Percentiles rank a stretch among this genome's conserved stretches.
These are phyloP conservation scores for Penicillium sp. DNA, from an alignment of 2,329 filamentous ascomycete species.

Conservation along the genomic window DNA sequence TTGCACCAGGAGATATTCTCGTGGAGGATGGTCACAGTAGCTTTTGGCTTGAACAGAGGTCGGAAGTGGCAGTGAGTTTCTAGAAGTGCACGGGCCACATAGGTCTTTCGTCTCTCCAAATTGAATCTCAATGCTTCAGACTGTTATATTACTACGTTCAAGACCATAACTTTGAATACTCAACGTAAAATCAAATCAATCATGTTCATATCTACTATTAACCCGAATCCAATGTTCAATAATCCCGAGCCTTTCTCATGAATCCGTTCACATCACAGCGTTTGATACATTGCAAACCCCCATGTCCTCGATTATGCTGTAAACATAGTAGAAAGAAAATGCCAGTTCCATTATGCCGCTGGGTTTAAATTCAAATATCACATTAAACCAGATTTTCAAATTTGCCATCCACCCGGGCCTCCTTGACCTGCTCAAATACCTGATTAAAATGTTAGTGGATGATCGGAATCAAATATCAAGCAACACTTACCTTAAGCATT, in stretches of 20 bases:
- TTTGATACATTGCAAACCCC: slow-evolving; percentile 27
- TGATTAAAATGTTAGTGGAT: slow-evolving; percentile 36
- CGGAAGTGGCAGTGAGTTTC: slow-evolving; percentile 18
- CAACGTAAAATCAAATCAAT: slow-evolving; percentile 14
- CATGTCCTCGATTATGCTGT: slow-evolving; percentile 25
- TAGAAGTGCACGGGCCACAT: slow-evolving; percentile 22
- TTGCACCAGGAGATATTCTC: not conserved
- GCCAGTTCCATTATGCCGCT: slow-evolving; percentile 20
- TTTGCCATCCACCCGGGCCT: slow-evolving; percentile 73
- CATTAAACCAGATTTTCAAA: slow-evolving; percentile 44
- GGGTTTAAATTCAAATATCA: slow-evolving; percentile 10
- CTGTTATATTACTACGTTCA: not conserved
- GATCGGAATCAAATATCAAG: not conserved
- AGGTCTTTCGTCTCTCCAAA: not conserved
- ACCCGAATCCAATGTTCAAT: slow-evolving; percentile 27
- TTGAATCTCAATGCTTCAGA: not conserved
- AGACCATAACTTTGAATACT: not conserved
- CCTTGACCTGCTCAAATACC: slow-evolving; percentile 93
- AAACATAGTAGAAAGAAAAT: slow-evolving; percentile 30
- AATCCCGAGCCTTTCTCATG: slow-evolving; percentile 25
- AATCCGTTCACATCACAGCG: slow-evolving; percentile 29
- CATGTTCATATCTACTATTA: slow-evolving; percentile 29
- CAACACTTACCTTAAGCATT: slow-evolving; percentile 79
- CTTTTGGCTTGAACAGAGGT: slow-evolving; percentile 1
- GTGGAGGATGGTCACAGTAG: not conserved